Base-by-base conservation (phyloP, 164 flowering plant genomes). In the Dillenia turbinata region DNA sequence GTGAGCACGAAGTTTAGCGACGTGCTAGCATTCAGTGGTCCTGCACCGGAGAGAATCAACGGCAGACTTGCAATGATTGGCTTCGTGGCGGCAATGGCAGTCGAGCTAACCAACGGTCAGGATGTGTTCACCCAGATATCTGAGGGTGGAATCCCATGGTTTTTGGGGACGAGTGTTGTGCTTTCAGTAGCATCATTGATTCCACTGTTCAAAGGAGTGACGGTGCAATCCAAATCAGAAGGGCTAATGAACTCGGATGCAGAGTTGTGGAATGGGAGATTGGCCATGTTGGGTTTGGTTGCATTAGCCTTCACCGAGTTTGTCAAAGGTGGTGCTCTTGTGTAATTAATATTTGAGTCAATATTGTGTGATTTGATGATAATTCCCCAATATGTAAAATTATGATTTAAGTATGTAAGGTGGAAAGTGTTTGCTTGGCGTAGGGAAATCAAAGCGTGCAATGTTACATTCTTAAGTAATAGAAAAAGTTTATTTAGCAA, bases 1-100 rank as follows among this genome's bases (percentile, higher is more conserved):
- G 77, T 74, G 19, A 88, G 83, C 78, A 81, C 93, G 2, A 78
- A 72, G 15, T 81, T 91, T 63, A 24, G 58, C 0, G 97, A 91
- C 59, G 65, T 87, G 40, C 59, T 91, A 9, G 87, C 97, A 0
- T 88, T 91, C 70, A 71, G 84, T 53, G 97, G 93, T 7, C 93
- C 97, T 0, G 96, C 76, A 40, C 97, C 97, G 43, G 97, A 92
- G 83, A 80, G 92, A 62, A 87, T 92, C 77, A 92, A 92, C 71
- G 97, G 97, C 1, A 64, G 97, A 63, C 80, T 89, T 6, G 96
- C 97, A 10, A 89, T 92, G 97, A 62, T 87, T 2, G 96, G 97
- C 7, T 89, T 92, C 16, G 96, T 85, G 5, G 76, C 92, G 0
- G 97, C 97, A 0, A 19, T 92, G 33, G 94, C 71, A 13, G 92